A percentile compares a stretch with the other conserved stretches of the same genome.
Conservation (phyloP, 495 filamentous ascomycete species). For the Lepraria neglecta region DNA sequence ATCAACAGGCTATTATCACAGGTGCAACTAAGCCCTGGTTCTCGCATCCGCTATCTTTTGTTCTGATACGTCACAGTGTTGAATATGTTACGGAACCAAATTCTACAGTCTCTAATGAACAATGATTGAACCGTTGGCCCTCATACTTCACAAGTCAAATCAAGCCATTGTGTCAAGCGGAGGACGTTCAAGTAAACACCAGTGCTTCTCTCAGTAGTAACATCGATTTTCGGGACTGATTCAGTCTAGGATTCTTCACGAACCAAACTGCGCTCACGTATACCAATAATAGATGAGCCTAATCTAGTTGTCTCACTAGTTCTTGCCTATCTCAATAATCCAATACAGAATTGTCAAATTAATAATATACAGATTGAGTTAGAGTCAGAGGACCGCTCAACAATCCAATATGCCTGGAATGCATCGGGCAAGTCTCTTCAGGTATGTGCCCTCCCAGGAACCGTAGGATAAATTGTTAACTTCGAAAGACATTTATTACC, state of each 20-base stretch:
- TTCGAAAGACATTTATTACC: conserved; percentile 22
- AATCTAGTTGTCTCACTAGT: conserved; percentile 19
- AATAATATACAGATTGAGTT: conserved; percentile 27
- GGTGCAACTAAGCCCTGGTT: background rate
- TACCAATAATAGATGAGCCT: conserved; percentile 22
- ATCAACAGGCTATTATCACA: conserved; percentile 18
- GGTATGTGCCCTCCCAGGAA: background rate
- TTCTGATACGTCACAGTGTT: conserved; percentile 20
- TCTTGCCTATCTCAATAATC: conserved; percentile 29
- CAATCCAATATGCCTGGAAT: conserved; percentile 18
- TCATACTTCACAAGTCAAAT: conserved; percentile 30
- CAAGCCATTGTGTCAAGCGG: conserved; percentile 26
- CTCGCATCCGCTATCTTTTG: background rate
- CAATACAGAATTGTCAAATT: conserved; percentile 28
- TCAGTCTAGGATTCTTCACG: conserved; percentile 26
- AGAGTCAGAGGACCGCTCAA: conserved; percentile 22
- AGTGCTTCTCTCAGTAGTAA: background rate
- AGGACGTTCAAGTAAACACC: conserved; percentile 26
- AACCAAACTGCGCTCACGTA: conserved; percentile 31
- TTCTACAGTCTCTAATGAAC: conserved; percentile 21
- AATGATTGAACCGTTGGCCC: conserved; percentile 30
- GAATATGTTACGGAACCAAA: conserved; percentile 28
- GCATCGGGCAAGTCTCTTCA: conserved; percentile 19
- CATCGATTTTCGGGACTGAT: background rate
- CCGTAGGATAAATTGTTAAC: background rate